Evolutionary conservation across 306 rosid genomes (phyloP).

Genomic region (Fragaria iinumae): DNA sequence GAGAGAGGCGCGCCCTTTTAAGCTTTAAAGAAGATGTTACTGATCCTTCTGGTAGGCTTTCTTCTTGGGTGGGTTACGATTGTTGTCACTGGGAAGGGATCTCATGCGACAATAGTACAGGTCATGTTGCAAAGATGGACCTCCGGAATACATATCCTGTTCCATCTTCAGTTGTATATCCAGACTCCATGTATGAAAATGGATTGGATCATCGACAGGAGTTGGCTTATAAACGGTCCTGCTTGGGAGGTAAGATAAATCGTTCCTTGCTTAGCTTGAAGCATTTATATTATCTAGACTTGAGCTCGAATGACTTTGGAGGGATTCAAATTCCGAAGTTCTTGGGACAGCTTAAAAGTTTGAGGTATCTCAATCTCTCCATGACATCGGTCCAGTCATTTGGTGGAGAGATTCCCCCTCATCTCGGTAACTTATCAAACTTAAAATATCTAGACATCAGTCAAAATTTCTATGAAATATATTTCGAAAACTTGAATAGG

Average conservation of each 20-base stretch:
- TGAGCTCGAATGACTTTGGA: slow-evolving; percentile 35
- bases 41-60: slow-evolving; percentile 30
- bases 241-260: slow-evolving; percentile 32
- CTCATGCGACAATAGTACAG: slow-evolving; percentile 29
- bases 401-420: slow-evolving; percentile 20
- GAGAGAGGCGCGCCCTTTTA: slow-evolving; percentile 34
- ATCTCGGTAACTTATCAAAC: slow-evolving; percentile 1
- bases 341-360: slow-evolving; percentile 33
- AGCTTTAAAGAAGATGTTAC: slow-evolving; percentile 37
- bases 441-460: slow-evolving; percentile 22
- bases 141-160: slow-evolving; percentile 19
- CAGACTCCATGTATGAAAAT: background rate
- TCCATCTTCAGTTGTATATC: background rate
- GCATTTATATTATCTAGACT: slow-evolving; percentile 27
- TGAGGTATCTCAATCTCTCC: slow-evolving; percentile 39
- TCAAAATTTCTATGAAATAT: background rate
- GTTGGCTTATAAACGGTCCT: background rate
- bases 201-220: background rate
- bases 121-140: slow-evolving; percentile 34
- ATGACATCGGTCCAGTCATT: slow-evolving; percentile 18
- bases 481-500: background rate
- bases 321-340: slow-evolving; percentile 27
- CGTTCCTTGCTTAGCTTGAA: slow-evolving; percentile 29
- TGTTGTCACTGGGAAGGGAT: slow-evolving; percentile 41
- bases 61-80: slow-evolving; percentile 31